phyloP scores from a whole-genome alignment of 345 rosid genomes.

The Dipteronia dyeriana region DNA sequence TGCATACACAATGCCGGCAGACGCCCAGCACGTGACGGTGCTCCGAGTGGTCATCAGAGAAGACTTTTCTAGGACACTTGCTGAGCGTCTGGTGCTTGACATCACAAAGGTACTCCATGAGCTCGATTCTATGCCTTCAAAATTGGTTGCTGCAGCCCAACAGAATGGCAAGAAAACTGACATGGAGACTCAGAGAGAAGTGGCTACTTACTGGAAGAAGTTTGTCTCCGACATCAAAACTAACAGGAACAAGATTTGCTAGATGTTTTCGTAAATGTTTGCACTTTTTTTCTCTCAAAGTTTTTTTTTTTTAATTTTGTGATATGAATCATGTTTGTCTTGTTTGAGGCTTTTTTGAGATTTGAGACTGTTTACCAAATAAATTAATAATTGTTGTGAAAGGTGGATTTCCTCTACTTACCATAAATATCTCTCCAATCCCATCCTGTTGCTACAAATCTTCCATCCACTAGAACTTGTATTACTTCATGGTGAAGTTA shows the following conservation, averaged over 20 bases:
- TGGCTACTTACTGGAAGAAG: conserved; percentile 57
- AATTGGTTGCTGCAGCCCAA: neutral
- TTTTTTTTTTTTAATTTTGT: too few species aligned
- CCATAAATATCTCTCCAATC: too few species aligned
- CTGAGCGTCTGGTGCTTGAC: conserved; percentile 59
- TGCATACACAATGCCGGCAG: conserved; percentile 86
- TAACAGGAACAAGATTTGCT: conserved; percentile 28
- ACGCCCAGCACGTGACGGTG: conserved; percentile 79
- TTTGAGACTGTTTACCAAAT: too few species aligned
- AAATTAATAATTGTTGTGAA: too few species aligned
- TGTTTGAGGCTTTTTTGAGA: too few species aligned
- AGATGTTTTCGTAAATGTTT: neutral
- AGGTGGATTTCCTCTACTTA: too few species aligned
- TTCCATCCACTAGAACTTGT: too few species aligned
- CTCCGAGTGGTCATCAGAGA: conserved; percentile 81
- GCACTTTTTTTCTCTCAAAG: too few species aligned
- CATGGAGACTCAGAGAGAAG: conserved; percentile 48
- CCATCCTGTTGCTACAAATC: too few species aligned
- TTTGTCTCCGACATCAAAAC: conserved; percentile 43
- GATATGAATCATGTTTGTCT: too few species aligned
- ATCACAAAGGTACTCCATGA: conserved; percentile 58
- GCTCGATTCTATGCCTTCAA: conserved; percentile 45
- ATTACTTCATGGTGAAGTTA: too few species aligned
- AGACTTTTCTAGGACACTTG: conserved; percentile 77
- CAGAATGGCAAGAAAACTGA: conserved; percentile 42